Evolutionary conservation across 106 monocot genomes (phyloP).

Genomic region (Dioscorea zingiberensis): DNA sequence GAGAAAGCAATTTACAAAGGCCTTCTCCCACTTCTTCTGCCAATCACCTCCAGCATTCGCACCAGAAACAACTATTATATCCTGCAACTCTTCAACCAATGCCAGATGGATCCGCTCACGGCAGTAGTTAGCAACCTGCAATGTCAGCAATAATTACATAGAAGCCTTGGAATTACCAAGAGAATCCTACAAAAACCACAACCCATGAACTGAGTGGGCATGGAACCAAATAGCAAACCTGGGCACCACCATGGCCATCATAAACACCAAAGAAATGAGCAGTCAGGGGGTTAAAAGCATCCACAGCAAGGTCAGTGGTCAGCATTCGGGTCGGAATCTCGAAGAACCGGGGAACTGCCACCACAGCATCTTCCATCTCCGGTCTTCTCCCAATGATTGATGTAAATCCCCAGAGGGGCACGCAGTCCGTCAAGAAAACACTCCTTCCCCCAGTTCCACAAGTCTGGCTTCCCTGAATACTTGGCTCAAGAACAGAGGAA

Average conservation of each 20-base stretch:
- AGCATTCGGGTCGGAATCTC: conserved; percentile 50
- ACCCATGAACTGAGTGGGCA: neutral
- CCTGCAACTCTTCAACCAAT: conserved; percentile 38
- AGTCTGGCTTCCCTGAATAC: neutral
- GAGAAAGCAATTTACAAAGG: conserved; percentile 43
- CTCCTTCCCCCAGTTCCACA: conserved; percentile 9
- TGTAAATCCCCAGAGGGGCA: conserved; percentile 53
- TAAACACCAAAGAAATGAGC: conserved; percentile 78
- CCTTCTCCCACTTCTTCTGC: conserved; percentile 51
- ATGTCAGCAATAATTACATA: neutral
- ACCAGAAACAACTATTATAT: neutral
- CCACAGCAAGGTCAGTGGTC: conserved; percentile 12
- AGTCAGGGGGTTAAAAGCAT: conserved; percentile 37
- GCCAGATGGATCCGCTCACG: conserved; percentile 46
- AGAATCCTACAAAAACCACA: neutral
- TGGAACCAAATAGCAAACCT: conserved; percentile 13
- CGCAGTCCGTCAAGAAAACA: conserved; percentile 32
- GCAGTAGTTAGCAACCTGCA: conserved; percentile 72
- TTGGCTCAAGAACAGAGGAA: neutral
- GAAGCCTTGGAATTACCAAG: neutral
- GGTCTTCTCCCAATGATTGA: conserved; percentile 64
- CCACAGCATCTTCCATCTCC: conserved; percentile 71
- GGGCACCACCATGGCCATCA: conserved; percentile 74
- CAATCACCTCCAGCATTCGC: conserved; percentile 8
- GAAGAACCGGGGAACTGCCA: conserved; percentile 32